Percentiles rank a stretch among this genome's conserved stretches.
phyloP scores from a whole-genome alignment of 345 rosid genomes.

The Hypericum perforatum region DNA sequence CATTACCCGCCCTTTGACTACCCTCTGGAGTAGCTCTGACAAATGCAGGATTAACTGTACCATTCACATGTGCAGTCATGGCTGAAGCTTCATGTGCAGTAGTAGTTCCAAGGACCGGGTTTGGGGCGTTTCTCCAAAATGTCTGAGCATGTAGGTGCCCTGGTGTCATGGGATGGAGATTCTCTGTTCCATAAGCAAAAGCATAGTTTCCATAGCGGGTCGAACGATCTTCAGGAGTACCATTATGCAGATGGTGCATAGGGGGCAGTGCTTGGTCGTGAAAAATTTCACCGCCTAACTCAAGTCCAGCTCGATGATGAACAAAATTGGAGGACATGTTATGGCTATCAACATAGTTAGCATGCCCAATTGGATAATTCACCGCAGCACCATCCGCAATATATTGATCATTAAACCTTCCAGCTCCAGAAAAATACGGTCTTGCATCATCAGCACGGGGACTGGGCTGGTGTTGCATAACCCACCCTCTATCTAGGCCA shows the following conservation, averaged over 20 bases:
- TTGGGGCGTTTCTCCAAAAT: constrained; percentile 59
- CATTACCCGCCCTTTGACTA: constrained; percentile 34
- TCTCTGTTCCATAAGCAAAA: constrained; percentile 52
- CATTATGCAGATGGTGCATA: constrained; percentile 29
- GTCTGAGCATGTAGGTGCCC: constrained; percentile 44
- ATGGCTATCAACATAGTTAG: constrained; percentile 39
- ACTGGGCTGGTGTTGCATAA: constrained; percentile 50
- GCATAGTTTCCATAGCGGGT: constrained; percentile 47
- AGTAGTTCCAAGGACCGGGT: constrained; percentile 38
- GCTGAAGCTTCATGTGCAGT: constrained; percentile 39
- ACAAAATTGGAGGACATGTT: constrained; percentile 32
- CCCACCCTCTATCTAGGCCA: constrained; percentile 70
- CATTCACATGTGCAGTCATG: constrained; percentile 39
- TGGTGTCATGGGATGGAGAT: constrained; percentile 36
- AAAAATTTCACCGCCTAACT: constrained; percentile 45
- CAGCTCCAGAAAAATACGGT: constrained; percentile 43
- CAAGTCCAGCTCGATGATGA: constrained; percentile 52
- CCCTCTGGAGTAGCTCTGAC: constrained; percentile 40
- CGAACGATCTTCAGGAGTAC: constrained; percentile 43
- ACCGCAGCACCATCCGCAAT: constrained; percentile 47
- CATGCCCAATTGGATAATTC: constrained; percentile 52
- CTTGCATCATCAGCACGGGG: constrained; percentile 58
- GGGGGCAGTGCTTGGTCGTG: constrained; percentile 45
- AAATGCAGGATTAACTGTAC: constrained; percentile 36
- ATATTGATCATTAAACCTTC: constrained; percentile 60